Evolutionary conservation across 2,329 filamentous ascomycete species (phyloP).

Genomic region (Amauroascus niger): DNA sequence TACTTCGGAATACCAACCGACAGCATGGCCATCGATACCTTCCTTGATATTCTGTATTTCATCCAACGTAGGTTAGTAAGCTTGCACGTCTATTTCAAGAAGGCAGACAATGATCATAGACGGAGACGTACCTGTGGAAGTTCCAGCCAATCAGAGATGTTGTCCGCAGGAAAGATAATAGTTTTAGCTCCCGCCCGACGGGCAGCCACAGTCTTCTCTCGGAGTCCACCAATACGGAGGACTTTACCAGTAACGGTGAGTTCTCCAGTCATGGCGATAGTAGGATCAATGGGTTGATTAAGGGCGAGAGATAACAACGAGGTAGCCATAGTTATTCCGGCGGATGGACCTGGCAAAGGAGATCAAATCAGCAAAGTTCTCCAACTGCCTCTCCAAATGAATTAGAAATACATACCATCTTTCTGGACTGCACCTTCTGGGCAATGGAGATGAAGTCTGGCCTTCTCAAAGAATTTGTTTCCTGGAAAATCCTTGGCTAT

Average conservation of each 20-base stretch:
- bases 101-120: conserved; percentile 5
- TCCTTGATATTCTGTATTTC: conserved; percentile 83
- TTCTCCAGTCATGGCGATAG: conserved; percentile 95
- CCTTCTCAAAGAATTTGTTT: conserved; percentile 94
- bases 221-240: conserved; percentile 79
- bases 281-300: conserved; percentile 66
- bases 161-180: conserved; percentile 91
- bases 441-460: conserved; percentile 88
- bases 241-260: conserved; percentile 96
- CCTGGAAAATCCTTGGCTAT: conserved; percentile 77
- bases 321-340: conserved; percentile 97
- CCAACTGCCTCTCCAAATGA: not conserved
- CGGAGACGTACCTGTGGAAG: conserved; percentile 70
- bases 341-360: conserved; percentile 52
- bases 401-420: conserved; percentile 50
- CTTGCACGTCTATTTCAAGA: conserved; percentile 11
- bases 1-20: conserved; percentile 88
- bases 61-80: conserved; percentile 15
- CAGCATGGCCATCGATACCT: conserved; percentile 82
- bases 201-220: conserved; percentile 96
- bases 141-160: conserved; percentile 94
- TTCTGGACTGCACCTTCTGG: conserved; percentile 94
- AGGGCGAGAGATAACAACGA: conserved; percentile 77
- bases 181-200: conserved; percentile 83
- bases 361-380: conserved; percentile 14